A percentile compares a stretch with the other conserved stretches of the same genome.
These are phyloP conservation scores for Mucor ambiguus DNA, from an alignment of 371 early-diverging fungal species.

Conservation along the genomic window DNA sequence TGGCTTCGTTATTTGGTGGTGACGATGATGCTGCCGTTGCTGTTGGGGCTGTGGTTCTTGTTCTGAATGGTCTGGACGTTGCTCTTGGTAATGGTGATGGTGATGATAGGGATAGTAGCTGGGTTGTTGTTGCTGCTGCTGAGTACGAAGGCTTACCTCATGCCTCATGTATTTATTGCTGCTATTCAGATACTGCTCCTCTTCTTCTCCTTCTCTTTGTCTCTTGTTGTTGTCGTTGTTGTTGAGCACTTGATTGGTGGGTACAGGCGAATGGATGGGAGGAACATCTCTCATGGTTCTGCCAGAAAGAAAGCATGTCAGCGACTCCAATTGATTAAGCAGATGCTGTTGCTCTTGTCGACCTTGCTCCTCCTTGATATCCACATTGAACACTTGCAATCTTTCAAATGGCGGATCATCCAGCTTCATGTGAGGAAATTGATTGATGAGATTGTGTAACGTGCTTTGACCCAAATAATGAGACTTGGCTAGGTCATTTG, in stretches of 20 bases:
- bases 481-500: conserved; percentile 14
- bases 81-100: neutral
- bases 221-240: conserved; percentile 4
- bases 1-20: neutral
- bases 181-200: neutral
- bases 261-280: conserved; percentile 3
- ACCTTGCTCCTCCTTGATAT: conserved; percentile 17
- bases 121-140: neutral
- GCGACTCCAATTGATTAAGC: conserved; percentile 21
- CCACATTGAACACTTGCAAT: conserved; percentile 24
- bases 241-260: neutral
- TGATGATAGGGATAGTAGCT: neutral
- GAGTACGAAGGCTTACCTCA: neutral
- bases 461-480: conserved; percentile 31
- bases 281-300: neutral
- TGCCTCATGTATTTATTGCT: neutral
- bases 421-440: conserved; percentile 22
- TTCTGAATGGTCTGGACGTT: neutral
- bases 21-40: neutral
- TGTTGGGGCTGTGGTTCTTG: neutral
- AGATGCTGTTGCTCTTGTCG: neutral
- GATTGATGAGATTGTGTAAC: conserved; percentile 21
- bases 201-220: neutral
- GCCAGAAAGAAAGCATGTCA: conserved; percentile 25
- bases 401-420: conserved; percentile 53